Percentiles rank a stretch among this genome's conserved stretches.
phyloP scores from a whole-genome alignment of 148 eudicot genomes.

The Rhododendron ovatum region DNA sequence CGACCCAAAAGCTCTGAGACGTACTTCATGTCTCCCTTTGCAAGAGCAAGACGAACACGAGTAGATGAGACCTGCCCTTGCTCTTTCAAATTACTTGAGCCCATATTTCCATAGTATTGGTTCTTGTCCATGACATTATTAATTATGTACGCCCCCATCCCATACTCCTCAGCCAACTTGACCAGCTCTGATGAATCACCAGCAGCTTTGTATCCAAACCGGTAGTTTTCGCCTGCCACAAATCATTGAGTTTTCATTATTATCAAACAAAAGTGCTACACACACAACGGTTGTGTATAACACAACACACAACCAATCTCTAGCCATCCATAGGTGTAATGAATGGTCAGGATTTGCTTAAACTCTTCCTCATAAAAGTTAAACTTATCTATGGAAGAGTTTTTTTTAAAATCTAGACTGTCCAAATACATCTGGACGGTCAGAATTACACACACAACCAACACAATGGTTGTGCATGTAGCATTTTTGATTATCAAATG shows the following conservation, averaged over 20 bases:
- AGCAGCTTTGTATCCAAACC: slow-evolving; percentile 89
- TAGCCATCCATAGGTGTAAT: too few relatives aligned
- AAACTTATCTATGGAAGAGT: too few relatives aligned
- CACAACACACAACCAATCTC: too few relatives aligned
- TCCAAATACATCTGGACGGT: too few relatives aligned
- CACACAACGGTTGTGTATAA: too few relatives aligned
- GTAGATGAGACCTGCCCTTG: slow-evolving; percentile 96
- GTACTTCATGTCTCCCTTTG: slow-evolving; percentile 70
- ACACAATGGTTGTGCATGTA: too few relatives aligned
- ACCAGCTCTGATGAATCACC: slow-evolving; percentile 82
- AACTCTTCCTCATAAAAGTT: too few relatives aligned
- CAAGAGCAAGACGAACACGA: slow-evolving; percentile 83
- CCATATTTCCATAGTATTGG: slow-evolving; percentile 27
- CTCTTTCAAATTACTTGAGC: slow-evolving; percentile 45
- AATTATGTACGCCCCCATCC: slow-evolving; percentile 66
- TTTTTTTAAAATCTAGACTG: too few relatives aligned
- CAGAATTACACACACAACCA: too few relatives aligned
- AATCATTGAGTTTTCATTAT: background rate
- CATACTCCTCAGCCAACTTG: slow-evolving; percentile 62
- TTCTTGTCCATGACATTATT: slow-evolving; percentile 81
- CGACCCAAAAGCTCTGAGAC: slow-evolving; percentile 95
- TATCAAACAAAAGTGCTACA: too few relatives aligned
- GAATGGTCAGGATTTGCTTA: too few relatives aligned
- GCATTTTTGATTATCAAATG: too few relatives aligned
- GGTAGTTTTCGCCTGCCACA: slow-evolving; percentile 79